Conservation (phyloP, 495 filamentous ascomycete species). For the Astrothelium subdiscretum region DNA sequence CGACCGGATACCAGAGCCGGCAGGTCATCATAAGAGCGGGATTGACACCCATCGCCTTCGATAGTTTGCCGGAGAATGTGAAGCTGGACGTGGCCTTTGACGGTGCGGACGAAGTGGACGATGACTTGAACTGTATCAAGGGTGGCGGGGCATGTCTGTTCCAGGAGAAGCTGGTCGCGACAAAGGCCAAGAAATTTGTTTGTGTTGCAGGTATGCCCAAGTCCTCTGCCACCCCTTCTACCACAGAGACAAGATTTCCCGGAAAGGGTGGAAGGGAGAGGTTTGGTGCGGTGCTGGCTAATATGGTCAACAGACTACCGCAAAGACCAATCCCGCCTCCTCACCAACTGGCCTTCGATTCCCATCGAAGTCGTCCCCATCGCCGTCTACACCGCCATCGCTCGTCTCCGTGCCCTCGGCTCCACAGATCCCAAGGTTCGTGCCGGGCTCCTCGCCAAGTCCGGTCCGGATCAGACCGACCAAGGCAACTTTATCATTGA, state of each 20-base stretch:
- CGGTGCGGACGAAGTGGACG: constrained; percentile 94
- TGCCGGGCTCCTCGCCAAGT: constrained; percentile 53
- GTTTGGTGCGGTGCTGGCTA: too few species aligned
- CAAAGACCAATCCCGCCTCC: constrained; percentile 67
- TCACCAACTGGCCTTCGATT: constrained; percentile 70
- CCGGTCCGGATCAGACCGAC: constrained; percentile 79
- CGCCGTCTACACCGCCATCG: constrained; percentile 58
- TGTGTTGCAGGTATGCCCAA: constrained; percentile 66
- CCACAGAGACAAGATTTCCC: background rate
- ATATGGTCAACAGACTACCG: constrained; percentile 67
- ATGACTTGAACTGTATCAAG: constrained; percentile 92
- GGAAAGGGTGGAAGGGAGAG: background rate
- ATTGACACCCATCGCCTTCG: constrained; percentile 65
- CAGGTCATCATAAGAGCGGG: constrained; percentile 69
- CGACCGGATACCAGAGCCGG: constrained; percentile 83
- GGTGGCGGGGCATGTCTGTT: constrained; percentile 93
- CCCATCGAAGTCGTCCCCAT: constrained; percentile 89
- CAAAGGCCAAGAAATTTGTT: constrained; percentile 75
- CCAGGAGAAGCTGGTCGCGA: constrained; percentile 93
- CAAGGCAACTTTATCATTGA: constrained; percentile 91
- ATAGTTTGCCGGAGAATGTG: constrained; percentile 47
- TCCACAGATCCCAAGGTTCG: constrained; percentile 56
- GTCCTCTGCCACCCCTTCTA: background rate
- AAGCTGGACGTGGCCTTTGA: constrained; percentile 79
- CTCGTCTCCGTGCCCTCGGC: constrained; percentile 57